phyloP scores from a whole-genome alignment of 2,329 filamentous ascomycete species.

The Pseudopyricularia javanii region DNA sequence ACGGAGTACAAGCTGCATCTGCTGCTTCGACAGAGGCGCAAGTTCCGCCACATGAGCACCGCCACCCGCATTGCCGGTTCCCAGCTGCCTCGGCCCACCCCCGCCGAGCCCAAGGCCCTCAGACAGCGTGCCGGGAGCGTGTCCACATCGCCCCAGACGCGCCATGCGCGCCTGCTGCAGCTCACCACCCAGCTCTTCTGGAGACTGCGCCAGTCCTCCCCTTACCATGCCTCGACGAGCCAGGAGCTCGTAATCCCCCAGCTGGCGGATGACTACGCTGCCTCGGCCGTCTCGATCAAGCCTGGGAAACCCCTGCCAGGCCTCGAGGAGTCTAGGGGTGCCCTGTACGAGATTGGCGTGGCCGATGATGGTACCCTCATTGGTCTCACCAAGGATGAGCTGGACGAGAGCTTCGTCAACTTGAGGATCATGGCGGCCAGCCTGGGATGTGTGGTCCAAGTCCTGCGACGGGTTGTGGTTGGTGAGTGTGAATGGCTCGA shows the following conservation, averaged over 20 bases:
- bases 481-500: constrained; percentile 71
- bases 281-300: constrained; percentile 26
- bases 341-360: constrained; percentile 92
- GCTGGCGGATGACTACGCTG: constrained; percentile 45
- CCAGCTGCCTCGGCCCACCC: constrained; percentile 15
- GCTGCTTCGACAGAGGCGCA: constrained; percentile 64
- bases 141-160: constrained; percentile 40
- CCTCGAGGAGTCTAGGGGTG: constrained; percentile 83
- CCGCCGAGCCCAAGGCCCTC: constrained; percentile 13
- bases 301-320: constrained; percentile 57
- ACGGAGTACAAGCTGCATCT: constrained; percentile 96
- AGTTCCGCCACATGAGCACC: constrained; percentile 62
- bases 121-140: constrained; percentile 11
- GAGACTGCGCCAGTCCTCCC: constrained; percentile 88
- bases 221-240: constrained; percentile 70
- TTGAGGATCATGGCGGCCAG: constrained; percentile 85
- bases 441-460: constrained; percentile 72
- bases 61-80: constrained; percentile 18
- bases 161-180: constrained; percentile 77
- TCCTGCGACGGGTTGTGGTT: constrained; percentile 71
- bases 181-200: constrained; percentile 91
- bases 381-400: constrained; percentile 77
- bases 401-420: constrained; percentile 81
- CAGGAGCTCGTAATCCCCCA: constrained; percentile 59
- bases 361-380: constrained; percentile 88